Base-by-base conservation (phyloP, 805 yeast species). In the Ogataea populi-albae region DNA sequence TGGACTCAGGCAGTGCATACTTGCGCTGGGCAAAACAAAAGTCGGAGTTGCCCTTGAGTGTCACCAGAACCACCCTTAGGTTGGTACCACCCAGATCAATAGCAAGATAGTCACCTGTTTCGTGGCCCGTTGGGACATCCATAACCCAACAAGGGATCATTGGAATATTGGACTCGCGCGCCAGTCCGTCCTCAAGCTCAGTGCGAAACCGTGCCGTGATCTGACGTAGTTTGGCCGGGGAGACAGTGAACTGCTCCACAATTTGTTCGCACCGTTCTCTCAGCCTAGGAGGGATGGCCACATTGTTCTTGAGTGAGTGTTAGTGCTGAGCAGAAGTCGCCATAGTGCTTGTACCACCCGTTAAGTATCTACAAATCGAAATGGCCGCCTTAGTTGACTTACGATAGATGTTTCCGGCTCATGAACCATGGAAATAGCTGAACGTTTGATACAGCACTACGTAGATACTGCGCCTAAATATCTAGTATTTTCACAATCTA, bases 131-230 rank as follows among this genome's bases (percentile, higher is more conserved):
- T 47, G 98, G 97, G 69, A 71, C 83, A 55, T 84, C 94, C 73
- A 88, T 69, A 37, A 91, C 97, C 97, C 97, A 91, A 44, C 94
- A 86, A 31, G 95, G 95, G 58, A 83, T 88, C 98, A 91, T 91
- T 43, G 98, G 98, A 55, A 87, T 86, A 61, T 81, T 82, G 40
- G 93, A 91, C 39, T 71, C 62, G 56, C 74, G 71, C 41, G 81
- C 71, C 49, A 84, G 72, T 42, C 97, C 97, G 62, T 84, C 84
- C 46, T 79, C 77, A 52, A 91, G 76, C 65, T 91, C 98, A 17
- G 60, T 40, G 36, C 82, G 74, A 63, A 91, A 91, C 57, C 82
- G 95, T 31, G 74, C 72, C 33, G 86, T 78, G 62, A 91, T 79
- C 40, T 69, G 62, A 49, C 71, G 69, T 57, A 91, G 74, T 46